Conservation (phyloP, 345 rosid species). For the Eutrema japonicum region DNA sequence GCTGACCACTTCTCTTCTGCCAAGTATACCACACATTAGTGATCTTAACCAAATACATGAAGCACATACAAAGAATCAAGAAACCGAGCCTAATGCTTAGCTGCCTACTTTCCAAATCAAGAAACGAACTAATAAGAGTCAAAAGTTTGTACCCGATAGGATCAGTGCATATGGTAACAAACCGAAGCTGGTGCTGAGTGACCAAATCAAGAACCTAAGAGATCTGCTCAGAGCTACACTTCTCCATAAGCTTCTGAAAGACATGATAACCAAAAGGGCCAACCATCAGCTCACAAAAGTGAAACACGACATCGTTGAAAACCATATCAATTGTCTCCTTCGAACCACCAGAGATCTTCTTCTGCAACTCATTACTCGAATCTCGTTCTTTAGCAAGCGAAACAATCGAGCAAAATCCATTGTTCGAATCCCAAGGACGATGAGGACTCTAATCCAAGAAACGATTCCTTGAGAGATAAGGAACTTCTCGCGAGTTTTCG, state of each 20-base stretch:
- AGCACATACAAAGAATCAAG: too few species aligned
- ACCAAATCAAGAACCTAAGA: constrained; percentile 46
- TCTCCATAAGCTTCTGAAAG: constrained; percentile 54
- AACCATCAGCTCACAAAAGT: constrained; percentile 52
- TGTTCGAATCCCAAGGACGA: too few species aligned
- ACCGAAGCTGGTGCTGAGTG: constrained; percentile 39
- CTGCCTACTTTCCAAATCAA: too few species aligned
- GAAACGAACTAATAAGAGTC: neutral
- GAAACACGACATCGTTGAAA: constrained; percentile 48
- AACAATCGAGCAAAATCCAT: too few species aligned
- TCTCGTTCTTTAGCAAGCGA: constrained; percentile 51
- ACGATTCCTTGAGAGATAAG: too few species aligned
- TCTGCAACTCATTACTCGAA: constrained; percentile 41
- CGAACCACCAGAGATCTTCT: constrained; percentile 35
- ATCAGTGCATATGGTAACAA: constrained; percentile 56
- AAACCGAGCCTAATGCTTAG: too few species aligned
- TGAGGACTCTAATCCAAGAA: too few species aligned
- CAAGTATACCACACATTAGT: too few species aligned
- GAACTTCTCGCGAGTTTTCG: too few species aligned
- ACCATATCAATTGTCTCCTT: constrained; percentile 49
- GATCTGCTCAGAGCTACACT: constrained; percentile 59
- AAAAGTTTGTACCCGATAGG: constrained; percentile 57
- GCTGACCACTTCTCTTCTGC: too few species aligned
- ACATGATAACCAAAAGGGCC: constrained; percentile 63
- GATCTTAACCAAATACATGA: too few species aligned